phyloP scores from a whole-genome alignment of 805 yeast species.

The Lipomyces oligophaga region DNA sequence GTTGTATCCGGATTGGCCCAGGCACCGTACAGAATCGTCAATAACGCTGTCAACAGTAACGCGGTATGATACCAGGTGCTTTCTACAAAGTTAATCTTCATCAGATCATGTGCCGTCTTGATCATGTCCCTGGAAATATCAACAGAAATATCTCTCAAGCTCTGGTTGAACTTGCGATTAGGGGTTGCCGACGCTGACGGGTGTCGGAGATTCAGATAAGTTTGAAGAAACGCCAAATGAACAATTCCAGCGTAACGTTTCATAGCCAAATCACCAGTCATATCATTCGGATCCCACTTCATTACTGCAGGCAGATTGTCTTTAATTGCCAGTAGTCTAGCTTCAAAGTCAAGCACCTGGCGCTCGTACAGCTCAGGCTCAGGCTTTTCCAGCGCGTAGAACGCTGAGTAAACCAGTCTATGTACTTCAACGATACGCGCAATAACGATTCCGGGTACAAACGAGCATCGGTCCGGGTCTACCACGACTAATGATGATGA shows the following conservation, averaged over 20 bases:
- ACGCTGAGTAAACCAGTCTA: constrained; percentile 13
- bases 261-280: constrained; percentile 13
- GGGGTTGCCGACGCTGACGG: constrained; percentile 23
- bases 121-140: constrained; percentile 18
- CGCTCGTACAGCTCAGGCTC: constrained; percentile 22
- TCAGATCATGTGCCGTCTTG: constrained; percentile 15
- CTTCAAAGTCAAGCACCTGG: constrained; percentile 15
- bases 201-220: constrained; percentile 22
- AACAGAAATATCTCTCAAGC: constrained; percentile 10
- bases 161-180: constrained; percentile 12
- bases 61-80: constrained; percentile 20
- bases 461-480: constrained; percentile 9
- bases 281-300: constrained; percentile 17
- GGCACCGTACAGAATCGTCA: constrained; percentile 23
- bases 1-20: constrained; percentile 16
- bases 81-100: constrained; percentile 23
- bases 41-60: constrained; percentile 14
- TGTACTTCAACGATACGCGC: constrained; percentile 16
- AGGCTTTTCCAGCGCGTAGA: constrained; percentile 17
- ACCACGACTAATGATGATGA: background rate
- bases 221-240: constrained; percentile 19
- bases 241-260: constrained; percentile 24
- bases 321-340: constrained; percentile 11
- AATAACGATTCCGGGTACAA: constrained; percentile 19
- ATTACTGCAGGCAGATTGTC: constrained; percentile 11